Percentiles rank a stretch among this genome's conserved stretches.
Conservation (phyloP, 2,329 filamentous ascomycete genomes). For the Huntiella savannae region DNA sequence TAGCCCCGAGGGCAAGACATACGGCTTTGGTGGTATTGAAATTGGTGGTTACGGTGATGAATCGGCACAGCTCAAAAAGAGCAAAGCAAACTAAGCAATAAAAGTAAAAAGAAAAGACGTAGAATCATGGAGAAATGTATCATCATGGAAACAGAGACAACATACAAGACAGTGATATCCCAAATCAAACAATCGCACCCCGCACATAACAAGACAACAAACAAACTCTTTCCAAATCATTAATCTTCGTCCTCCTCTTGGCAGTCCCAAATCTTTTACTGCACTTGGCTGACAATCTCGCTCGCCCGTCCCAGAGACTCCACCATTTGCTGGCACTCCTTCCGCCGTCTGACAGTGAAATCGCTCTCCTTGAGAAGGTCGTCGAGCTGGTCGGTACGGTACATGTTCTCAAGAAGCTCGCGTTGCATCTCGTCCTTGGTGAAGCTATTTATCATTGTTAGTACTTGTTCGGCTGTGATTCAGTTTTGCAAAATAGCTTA, state of each 20-base stretch:
- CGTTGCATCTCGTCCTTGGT: constrained; percentile 98
- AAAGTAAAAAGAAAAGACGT: background rate
- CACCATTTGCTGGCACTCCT: constrained; percentile 99
- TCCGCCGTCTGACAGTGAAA: constrained; percentile 82
- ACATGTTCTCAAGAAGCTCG: constrained; percentile 94
- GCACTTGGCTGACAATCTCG: constrained; percentile 80
- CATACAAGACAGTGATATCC: constrained; percentile 5
- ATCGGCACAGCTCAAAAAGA: constrained; percentile 17
- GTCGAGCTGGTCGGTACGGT: constrained; percentile 74
- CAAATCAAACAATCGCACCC: constrained; percentile 4
- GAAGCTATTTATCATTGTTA: constrained; percentile 32
- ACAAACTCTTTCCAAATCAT: background rate
- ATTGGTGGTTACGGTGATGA: constrained; percentile 41
- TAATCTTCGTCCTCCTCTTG: background rate
- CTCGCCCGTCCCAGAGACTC: constrained; percentile 76
- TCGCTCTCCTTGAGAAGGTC: constrained; percentile 95
- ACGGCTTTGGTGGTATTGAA: constrained; percentile 29
- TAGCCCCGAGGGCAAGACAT: constrained; percentile 45
- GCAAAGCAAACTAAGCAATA: background rate
- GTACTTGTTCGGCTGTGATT: background rate
- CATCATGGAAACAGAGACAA: background rate
- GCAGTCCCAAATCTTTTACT: constrained; percentile 23
- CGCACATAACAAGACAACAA: background rate
- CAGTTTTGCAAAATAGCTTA: constrained; percentile 33
- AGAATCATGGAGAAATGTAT: too few species aligned